Evolutionary conservation across 768 basidiomycete genomes (phyloP).

Genomic region (Artomyces pyxidatus): DNA sequence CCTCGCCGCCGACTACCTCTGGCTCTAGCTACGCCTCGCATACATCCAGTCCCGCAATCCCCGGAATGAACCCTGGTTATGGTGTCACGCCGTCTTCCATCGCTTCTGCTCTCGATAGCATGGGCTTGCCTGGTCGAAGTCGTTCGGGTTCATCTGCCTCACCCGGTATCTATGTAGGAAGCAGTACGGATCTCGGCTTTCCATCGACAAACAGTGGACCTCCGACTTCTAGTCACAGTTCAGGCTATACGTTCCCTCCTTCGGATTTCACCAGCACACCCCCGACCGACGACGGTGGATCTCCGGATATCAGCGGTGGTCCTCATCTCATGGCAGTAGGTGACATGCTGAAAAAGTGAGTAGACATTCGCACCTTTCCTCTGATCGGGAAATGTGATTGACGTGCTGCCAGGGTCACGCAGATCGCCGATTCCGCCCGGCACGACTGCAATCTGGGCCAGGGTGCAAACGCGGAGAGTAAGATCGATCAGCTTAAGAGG

Average conservation of each 20-base stretch:
- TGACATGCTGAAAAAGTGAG: constrained; percentile 48
- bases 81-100: constrained; percentile 25
- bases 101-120: constrained; percentile 26
- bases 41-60: constrained; percentile 25
- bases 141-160: constrained; percentile 28
- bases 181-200: constrained; percentile 21
- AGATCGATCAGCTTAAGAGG: constrained; percentile 48
- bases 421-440: constrained; percentile 51
- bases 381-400: constrained; percentile 9
- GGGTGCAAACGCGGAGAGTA: constrained; percentile 37
- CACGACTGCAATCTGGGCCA: constrained; percentile 40
- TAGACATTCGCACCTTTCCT: constrained; percentile 11
- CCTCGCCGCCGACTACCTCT: constrained; percentile 26
- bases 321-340: constrained; percentile 43
- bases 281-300: constrained; percentile 19
- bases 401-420: constrained; percentile 40
- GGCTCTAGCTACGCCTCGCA: constrained; percentile 26
- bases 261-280: constrained; percentile 18
- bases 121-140: constrained; percentile 18
- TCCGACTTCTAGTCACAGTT: constrained; percentile 19
- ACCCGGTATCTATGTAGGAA: constrained; percentile 18
- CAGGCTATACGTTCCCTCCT: constrained; percentile 21
- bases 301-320: constrained; percentile 29
- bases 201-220: constrained; percentile 21
- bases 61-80: constrained; percentile 24